Evolutionary conservation across 495 filamentous ascomycete genomes (phyloP), one percentile per base, ranked within the genome.

Genomic region (Penicillium psychrofluorescens): DNA sequence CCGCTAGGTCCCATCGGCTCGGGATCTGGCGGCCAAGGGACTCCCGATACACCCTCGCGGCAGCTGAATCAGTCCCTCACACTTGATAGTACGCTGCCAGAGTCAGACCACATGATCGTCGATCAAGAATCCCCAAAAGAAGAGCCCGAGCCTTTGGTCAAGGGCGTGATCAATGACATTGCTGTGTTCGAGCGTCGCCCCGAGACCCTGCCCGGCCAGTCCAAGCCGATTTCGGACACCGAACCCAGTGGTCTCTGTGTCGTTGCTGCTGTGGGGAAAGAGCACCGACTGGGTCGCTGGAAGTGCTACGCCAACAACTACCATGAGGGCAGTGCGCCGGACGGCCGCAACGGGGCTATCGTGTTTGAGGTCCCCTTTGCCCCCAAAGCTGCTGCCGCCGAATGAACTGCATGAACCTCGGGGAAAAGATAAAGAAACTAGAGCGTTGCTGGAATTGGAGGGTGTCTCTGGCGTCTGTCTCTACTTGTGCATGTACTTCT

Each of bases 131-230:
- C 28, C 29, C 42, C 43, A 31, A 46, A 51, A 15, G 38, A 55
- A 36, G 50, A 59, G 6, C 35, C 45, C 3, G 56, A 66, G 35
- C 66, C 61, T 4, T 50, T 68, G 13, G 64, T 89, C 39, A 80
- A 78, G 53, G 92, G 92, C 8, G 72, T 95, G 11, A 67, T 96
- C 40, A 96, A 95, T 58, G 88, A 82, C 41, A 83, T 98, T 44
- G 76, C 85, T 5, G 75, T 95, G 11, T 85, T 92, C 51, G 91
- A 96, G 56, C 64, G 70, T 11, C 68, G 70, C 8, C 56, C 53
- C 10, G 69, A 71, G 29, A 55, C 51, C 13, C 22, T 42, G 48
- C 29, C 53, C 59, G 13, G 51, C 61, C 29, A 58, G 50, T 11
- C 53, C 63, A 29, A 84, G 83, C 38, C 70, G 75, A 48, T 82